phyloP scores from a whole-genome alignment of 208 protist genomes.

The Leishmania tarentolae region DNA sequence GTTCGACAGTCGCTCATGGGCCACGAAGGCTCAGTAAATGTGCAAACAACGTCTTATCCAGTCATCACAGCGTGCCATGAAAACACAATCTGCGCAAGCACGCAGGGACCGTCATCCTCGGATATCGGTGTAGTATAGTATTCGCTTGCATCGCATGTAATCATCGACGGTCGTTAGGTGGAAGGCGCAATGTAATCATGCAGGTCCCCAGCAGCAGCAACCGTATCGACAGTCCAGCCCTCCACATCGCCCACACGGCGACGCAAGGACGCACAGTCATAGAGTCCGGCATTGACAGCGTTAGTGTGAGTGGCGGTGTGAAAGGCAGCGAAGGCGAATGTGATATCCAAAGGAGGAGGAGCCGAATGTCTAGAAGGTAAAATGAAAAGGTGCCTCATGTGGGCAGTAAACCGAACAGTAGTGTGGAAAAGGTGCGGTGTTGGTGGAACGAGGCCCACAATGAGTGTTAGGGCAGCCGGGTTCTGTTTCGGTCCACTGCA shows the following conservation, averaged over 20 bases:
- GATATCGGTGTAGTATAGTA: too few relatives aligned
- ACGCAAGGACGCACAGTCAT: background rate
- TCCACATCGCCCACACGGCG: too few relatives aligned
- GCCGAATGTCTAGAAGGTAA: background rate
- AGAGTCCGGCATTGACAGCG: background rate
- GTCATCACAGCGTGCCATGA: slow-evolving; percentile 19
- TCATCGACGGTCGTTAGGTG: slow-evolving; percentile 23
- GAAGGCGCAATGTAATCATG: slow-evolving; percentile 23
- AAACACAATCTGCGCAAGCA: background rate
- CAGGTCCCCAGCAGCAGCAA: slow-evolving; percentile 2
- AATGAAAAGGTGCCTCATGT: background rate
- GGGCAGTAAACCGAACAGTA: background rate
- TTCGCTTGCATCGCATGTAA: slow-evolving; percentile 22
- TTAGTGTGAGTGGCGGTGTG: background rate
- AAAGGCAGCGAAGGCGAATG: background rate
- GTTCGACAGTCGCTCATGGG: slow-evolving; percentile 8
- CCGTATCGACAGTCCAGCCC: too few relatives aligned
- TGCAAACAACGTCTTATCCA: slow-evolving; percentile 21
- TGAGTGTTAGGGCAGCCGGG: too few relatives aligned
- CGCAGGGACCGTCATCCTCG: background rate
- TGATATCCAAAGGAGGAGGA: background rate
- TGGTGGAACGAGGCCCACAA: too few relatives aligned
- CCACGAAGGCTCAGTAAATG: slow-evolving; percentile 17
- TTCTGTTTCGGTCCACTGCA: too few relatives aligned
- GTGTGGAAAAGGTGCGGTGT: background rate